These are phyloP conservation scores for Hymenoscyphus fraxineus DNA, from an alignment of 2,329 filamentous ascomycete genomes.

Conservation along the genomic window DNA sequence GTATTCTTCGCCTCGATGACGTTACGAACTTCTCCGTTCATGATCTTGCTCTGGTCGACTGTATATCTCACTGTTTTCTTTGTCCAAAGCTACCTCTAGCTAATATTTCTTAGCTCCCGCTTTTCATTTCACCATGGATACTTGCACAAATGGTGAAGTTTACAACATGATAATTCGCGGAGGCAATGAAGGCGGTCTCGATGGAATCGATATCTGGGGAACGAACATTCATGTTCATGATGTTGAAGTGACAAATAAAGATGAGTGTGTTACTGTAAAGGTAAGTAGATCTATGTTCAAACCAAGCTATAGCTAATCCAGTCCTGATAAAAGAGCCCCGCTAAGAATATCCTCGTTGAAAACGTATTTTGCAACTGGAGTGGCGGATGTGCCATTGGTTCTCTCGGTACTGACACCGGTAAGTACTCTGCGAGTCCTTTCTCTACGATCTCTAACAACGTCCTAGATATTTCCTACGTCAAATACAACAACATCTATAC, in stretches of 20 bases:
- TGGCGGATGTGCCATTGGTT: constrained; percentile 57
- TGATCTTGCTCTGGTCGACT: constrained; percentile 26
- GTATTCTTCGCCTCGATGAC: constrained; percentile 23
- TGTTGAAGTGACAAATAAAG: constrained; percentile 58
- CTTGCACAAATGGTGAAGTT: constrained; percentile 48
- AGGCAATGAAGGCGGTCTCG: constrained; percentile 48
- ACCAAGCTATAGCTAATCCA: not conserved
- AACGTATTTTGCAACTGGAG: constrained; percentile 60
- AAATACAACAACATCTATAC: constrained; percentile 57
- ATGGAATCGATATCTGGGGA: constrained; percentile 54
- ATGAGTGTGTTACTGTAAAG: constrained; percentile 58
- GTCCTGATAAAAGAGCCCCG: constrained; percentile 41
- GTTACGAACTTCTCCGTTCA: constrained; percentile 26
- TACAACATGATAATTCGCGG: constrained; percentile 55
- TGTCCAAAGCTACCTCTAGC: not conserved
- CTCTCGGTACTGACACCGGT: constrained; percentile 44
- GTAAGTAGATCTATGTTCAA: not conserved
- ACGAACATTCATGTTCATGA: constrained; percentile 56
- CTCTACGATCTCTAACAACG: not conserved
- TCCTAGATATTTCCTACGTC: constrained; percentile 45
- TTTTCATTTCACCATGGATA: constrained; percentile 47
- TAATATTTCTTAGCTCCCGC: constrained; percentile 18
- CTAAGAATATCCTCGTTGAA: constrained; percentile 55
- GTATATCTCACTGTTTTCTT: constrained; percentile 7
- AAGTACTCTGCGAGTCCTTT: not conserved